A percentile compares a stretch with the other conserved stretches of the same genome.
Evolutionary conservation across 495 filamentous ascomycete genomes (phyloP).

Genomic region (Talaromyces trachyspermus): DNA sequence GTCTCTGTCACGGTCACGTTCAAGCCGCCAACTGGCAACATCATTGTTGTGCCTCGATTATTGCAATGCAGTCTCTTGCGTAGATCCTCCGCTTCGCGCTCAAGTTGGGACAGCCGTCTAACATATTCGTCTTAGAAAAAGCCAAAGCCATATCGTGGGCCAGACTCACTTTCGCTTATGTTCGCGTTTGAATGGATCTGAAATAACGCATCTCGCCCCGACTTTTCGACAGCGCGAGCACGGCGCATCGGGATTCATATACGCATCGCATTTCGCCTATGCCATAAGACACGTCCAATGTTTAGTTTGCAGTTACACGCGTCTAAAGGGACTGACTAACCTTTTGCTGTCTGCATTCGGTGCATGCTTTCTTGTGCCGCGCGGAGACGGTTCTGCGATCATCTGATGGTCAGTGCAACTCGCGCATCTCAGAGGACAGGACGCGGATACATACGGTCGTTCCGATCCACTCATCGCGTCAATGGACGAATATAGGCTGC

Average conservation of each 20-base stretch:
- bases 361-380: slow-evolving; percentile 33
- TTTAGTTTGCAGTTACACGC: background rate
- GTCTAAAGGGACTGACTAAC: slow-evolving; percentile 9
- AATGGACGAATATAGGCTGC: too few relatives aligned
- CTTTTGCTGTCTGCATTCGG: slow-evolving; percentile 41
- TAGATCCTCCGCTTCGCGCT: slow-evolving; percentile 33
- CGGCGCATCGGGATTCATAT: slow-evolving; percentile 23
- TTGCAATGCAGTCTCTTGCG: slow-evolving; percentile 26
- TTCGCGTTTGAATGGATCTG: slow-evolving; percentile 36
- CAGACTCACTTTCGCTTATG: slow-evolving; percentile 32
- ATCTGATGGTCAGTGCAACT: background rate
- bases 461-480: too few relatives aligned
- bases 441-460: background rate
- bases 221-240: slow-evolving; percentile 33
- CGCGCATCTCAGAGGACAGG: background rate
- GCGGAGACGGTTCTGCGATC: background rate
- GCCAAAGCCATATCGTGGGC: background rate
- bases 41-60: background rate
- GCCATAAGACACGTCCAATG: background rate
- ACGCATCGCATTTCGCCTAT: slow-evolving; percentile 33
- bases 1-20: slow-evolving; percentile 28
- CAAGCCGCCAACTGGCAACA: slow-evolving; percentile 23
- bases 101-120: slow-evolving; percentile 30
- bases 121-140: background rate
- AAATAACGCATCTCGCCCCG: slow-evolving; percentile 30